phyloP scores from a whole-genome alignment of 2,329 filamentous ascomycete genomes.

The Mycosphaerella sp. region DNA sequence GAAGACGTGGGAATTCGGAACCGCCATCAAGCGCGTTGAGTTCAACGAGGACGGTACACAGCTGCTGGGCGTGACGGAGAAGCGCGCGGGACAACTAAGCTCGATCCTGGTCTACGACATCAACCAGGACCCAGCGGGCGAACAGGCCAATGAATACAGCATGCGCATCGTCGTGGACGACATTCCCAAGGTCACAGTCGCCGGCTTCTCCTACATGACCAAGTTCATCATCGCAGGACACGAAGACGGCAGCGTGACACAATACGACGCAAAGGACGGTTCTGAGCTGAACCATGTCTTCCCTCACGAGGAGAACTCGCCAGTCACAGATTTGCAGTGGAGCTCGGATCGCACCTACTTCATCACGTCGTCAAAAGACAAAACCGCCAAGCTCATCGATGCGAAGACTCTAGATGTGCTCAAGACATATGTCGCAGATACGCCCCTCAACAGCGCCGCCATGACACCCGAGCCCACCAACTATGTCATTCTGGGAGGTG shows the following conservation, averaged over 20 bases:
- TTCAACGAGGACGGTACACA: slow-evolving; percentile 90
- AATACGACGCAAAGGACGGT: slow-evolving; percentile 87
- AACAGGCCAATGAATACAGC: slow-evolving; percentile 75
- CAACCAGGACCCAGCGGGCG: slow-evolving; percentile 70
- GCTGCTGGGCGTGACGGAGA: slow-evolving; percentile 92
- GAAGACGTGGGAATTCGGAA: slow-evolving; percentile 97
- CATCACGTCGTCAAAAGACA: slow-evolving; percentile 97
- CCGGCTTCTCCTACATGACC: slow-evolving; percentile 88
- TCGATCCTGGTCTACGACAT: slow-evolving; percentile 93
- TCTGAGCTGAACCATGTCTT: slow-evolving; percentile 74
- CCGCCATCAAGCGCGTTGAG: slow-evolving; percentile 94
- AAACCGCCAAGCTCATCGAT: slow-evolving; percentile 87
- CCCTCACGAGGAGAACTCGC: slow-evolving; percentile 75
- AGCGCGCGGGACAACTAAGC: slow-evolving; percentile 93
- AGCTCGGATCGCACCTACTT: slow-evolving; percentile 91
- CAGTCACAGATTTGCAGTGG: slow-evolving; percentile 94
- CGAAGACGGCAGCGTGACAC: slow-evolving; percentile 87
- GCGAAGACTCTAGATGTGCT: slow-evolving; percentile 80
- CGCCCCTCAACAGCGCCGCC: slow-evolving; percentile 89
- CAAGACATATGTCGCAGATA: slow-evolving; percentile 89
- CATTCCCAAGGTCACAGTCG: slow-evolving; percentile 94
- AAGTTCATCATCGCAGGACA: slow-evolving; percentile 98
- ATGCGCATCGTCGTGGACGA: slow-evolving; percentile 83
- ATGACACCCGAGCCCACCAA: slow-evolving; percentile 98
- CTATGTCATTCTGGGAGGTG: slow-evolving; percentile 95